Evolutionary conservation across 2,329 filamentous ascomycete species (phyloP), one percentile per base, ranked within the genome.

Genomic region (Plectosphaerella cucumerina): DNA sequence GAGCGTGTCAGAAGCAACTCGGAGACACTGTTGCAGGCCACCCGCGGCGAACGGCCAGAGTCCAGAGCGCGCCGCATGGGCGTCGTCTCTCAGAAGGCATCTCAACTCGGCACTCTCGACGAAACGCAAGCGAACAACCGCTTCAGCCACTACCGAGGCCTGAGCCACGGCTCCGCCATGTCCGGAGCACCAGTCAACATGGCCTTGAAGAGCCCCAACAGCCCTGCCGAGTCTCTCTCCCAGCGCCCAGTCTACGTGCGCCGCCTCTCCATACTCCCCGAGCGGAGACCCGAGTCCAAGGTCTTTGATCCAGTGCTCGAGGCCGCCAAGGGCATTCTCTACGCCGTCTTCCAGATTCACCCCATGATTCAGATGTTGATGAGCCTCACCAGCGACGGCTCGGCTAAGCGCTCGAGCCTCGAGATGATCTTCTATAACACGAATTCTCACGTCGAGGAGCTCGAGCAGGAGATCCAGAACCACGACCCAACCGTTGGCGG

Each of bases 131-230:
- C 71, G n/a, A 81, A 79, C 58, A 84, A 86, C 55, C 77, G 83
- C 20, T 83, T 84, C 62, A 86, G 82, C 58, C 84, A 86, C 61
- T 85, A 84, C 55, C 78, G 84, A 47, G 83, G 84, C 14, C 70
- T 86, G 35, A 86, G 83, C 56, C 82, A 86, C 56, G 84, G 83
- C n/a, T 86, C 84, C 26, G 84, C 84, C 6, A 85, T 86, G 80
- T 80, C 81, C 54, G 78, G 76, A 18, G 71, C 69, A 34, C 66
- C 71, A n/a, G 60, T 64, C 37, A 60, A 54, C 34, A 64, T 64
- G 53, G 62, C 67, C 12, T 67, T 63, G 23, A 75, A 76, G 55
- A 84, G 80, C 57, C 82, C 82, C n/a, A 72, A 73, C 22, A 85
- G 81, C 52, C 81, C 82, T 12, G 78, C 78, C 23, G 82, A 86